phyloP scores from a whole-genome alignment of 1,139 yeast species.

The Suhomyces atakaporum region DNA sequence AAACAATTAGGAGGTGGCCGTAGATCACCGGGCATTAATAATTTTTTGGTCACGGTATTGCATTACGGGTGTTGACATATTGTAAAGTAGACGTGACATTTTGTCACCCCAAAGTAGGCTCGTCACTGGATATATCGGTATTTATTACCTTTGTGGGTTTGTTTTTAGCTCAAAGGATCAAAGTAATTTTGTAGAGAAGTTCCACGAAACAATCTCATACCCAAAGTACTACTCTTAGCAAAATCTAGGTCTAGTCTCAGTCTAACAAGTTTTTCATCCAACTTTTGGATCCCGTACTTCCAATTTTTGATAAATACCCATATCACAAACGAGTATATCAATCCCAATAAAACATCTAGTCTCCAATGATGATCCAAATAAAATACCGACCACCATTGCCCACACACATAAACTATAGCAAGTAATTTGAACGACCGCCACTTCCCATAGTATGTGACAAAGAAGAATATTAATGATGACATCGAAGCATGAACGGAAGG shows the following conservation, averaged over 20 bases:
- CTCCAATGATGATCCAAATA: slow-evolving; percentile 23
- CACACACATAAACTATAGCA: slow-evolving; percentile 14
- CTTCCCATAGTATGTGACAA: slow-evolving; percentile 18
- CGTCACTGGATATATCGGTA: no score
- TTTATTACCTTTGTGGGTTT: no score
- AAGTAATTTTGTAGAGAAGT: slow-evolving; percentile 16
- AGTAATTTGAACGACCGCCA: slow-evolving; percentile 14
- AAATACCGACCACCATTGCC: slow-evolving; percentile 23
- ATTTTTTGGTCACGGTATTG: no score
- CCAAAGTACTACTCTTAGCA: slow-evolving; percentile 16
- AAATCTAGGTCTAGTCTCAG: slow-evolving; percentile 17
- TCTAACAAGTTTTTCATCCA: slow-evolving; percentile 15
- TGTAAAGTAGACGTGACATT: no score
- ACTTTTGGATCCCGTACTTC: slow-evolving; percentile 14
- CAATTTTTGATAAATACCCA: slow-evolving; percentile 16
- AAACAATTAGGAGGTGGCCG: no score
- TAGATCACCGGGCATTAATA: no score
- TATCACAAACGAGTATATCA: slow-evolving; percentile 15
- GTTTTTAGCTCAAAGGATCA: slow-evolving; percentile 15
- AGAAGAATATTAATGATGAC: slow-evolving; percentile 18
- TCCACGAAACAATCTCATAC: slow-evolving; percentile 19
- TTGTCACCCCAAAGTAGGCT: no score
- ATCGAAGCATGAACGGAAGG: slow-evolving; percentile 21
- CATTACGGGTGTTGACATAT: no score
- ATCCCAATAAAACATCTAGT: slow-evolving; percentile 19